phyloP scores from a whole-genome alignment of 805 yeast species.

The Peterozyma toletana region DNA sequence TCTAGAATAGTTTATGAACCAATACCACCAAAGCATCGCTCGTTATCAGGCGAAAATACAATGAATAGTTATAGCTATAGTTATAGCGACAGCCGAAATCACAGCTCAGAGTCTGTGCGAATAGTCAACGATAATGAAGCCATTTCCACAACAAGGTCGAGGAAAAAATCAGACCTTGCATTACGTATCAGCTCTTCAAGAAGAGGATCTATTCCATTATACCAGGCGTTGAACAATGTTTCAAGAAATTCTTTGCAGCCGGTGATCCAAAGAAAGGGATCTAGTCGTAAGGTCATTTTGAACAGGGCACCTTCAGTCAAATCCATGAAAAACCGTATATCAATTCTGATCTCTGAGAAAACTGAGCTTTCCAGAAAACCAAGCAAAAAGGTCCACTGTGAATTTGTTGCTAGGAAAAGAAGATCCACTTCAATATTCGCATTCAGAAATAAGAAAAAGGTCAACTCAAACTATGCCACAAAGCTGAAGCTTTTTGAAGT shows the following conservation, averaged over 20 bases:
- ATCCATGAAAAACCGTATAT: conserved; percentile 3
- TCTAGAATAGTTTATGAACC: too few relatives aligned
- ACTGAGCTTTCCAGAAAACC: not conserved
- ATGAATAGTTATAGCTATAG: too few relatives aligned
- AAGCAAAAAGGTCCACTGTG: too few relatives aligned
- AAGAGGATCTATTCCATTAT: not conserved
- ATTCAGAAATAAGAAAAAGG: not conserved
- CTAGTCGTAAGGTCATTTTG: conserved; percentile 2
- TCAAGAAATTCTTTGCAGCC: not conserved
- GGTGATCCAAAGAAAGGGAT: conserved; percentile 1
- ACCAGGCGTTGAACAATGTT: not conserved
- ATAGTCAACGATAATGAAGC: too few relatives aligned
- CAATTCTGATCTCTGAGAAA: conserved; percentile 3
- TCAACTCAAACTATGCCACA: not conserved
- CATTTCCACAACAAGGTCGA: too few relatives aligned
- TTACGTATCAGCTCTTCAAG: too few relatives aligned
- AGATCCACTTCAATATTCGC: not conserved
- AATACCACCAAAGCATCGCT: too few relatives aligned
- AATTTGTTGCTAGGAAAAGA: too few relatives aligned
- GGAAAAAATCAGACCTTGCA: too few relatives aligned
- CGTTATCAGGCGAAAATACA: too few relatives aligned
- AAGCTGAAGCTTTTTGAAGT: not conserved
- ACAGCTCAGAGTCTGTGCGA: too few relatives aligned
- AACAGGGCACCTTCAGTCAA: conserved; percentile 7
- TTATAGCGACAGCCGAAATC: too few relatives aligned